Conservation (phyloP, 257 asterid genomes). For the Anisodus acutangulus region DNA sequence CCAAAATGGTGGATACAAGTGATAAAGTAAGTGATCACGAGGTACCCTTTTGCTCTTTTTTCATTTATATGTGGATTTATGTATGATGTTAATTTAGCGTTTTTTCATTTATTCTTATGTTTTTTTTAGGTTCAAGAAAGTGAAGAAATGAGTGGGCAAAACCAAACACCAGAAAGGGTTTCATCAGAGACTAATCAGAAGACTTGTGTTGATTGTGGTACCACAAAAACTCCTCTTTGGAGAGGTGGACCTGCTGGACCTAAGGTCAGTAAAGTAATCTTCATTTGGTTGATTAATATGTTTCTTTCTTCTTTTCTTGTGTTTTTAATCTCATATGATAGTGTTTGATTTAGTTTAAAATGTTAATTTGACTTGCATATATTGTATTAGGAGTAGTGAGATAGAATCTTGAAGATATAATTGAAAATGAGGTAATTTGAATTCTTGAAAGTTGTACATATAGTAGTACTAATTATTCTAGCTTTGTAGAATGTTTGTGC, state of each 20-base stretch:
- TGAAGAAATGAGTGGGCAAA: constrained; percentile 64
- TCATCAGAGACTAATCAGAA: constrained; percentile 56
- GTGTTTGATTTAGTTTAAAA: not conserved
- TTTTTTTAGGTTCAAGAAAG: constrained; percentile 60
- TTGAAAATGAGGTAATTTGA: not conserved
- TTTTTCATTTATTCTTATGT: not conserved
- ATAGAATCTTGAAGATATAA: not conserved
- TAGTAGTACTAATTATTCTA: too few relatives aligned
- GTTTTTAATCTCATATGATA: too few relatives aligned
- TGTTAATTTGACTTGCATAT: not conserved
- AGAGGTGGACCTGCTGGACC: constrained; percentile 99
- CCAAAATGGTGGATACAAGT: constrained; percentile 67
- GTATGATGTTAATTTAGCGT: not conserved
- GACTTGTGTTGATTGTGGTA: constrained; percentile 94
- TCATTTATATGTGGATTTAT: not conserved
- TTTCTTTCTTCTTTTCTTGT: too few relatives aligned
- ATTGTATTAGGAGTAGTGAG: constrained; percentile 16
- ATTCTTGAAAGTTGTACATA: not conserved
- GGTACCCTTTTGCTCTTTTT: not conserved
- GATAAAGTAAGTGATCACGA: constrained; percentile 74
- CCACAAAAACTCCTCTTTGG: constrained; percentile 96
- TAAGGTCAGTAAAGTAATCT: constrained; percentile 52
- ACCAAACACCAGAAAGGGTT: constrained; percentile 58
- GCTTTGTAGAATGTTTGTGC: too few relatives aligned
- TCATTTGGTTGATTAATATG: not conserved